Base-by-base conservation (phyloP, 2,329 filamentous ascomycete genomes). In the Sporothrix pseudoabietina region DNA sequence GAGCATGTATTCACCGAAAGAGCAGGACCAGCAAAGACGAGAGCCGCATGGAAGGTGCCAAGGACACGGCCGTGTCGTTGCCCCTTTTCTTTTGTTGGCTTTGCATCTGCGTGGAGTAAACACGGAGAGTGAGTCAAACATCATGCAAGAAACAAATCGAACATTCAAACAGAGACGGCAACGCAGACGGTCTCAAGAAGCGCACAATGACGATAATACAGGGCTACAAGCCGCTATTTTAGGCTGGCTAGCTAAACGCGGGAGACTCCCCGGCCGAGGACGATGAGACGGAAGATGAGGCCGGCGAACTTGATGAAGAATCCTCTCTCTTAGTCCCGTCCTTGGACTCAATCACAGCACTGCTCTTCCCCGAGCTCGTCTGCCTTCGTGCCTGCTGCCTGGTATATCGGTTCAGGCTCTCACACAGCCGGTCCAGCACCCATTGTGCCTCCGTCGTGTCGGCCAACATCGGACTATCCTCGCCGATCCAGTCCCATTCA, bases 401-500 rank as follows among this genome's bases (percentile, higher is more conserved):
- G 14, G 74, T 77, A 74, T 82, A 83, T 26, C 82, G 75, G 74
- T 80, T 80, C 78, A 93, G 79, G 78, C 89, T 91, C 80, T 91
- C 89, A 78, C 88, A 90, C 14, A 92, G 80, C 47, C 89, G 84
- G 78, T 91, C 87, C 1, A 93, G 81, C 72, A 92, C 82, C 87
- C 90, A 92, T 79, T 92, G 89, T 0, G 89, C 84, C 80, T 93
- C 91, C 7, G 83, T 86, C 75, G 87, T 81, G 63, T 87, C 85
- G 3, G 88, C 87, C 77, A 92, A 82, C 86, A 93, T 87, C 0
- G 91, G 91, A 77, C 89, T 91, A 73, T 88, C 85, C 76, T 91
- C 87, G 0, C 90, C 90, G 72, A 93, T 88, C 91, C 91, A 93
- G 78, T 92, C 90, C 90, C 90, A 92, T 47, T 91, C 87, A 0